Base-by-base conservation (phyloP, 257 asterid genomes). In the Misopates orontium region DNA sequence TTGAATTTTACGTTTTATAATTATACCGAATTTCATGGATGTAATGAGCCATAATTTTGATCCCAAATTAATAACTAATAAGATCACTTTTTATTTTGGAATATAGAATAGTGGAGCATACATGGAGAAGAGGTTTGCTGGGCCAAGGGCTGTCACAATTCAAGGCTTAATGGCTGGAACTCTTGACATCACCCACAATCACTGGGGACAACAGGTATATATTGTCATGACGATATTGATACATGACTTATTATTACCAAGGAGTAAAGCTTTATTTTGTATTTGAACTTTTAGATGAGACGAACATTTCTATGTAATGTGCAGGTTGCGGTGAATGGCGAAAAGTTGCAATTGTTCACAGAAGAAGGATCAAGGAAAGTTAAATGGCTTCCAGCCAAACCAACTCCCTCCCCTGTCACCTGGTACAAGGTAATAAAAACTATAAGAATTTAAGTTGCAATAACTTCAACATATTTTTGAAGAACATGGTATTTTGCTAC, bases 111-210 rank as follows among this genome's bases (percentile, higher is more conserved):
- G 99, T 48, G 99, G 99, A 62, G 99, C 96, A 13, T 88, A 73
- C 73, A 94, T 94, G 99, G 99, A 94, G 75, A 94, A 55, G 84
- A 80, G 99, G 70, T 90, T 80, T 72, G 97, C 97, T 0, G 99
- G 99, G 56, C 96, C 96, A 0, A 68, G 80, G 82, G 88, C 75
- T 10, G 62, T 94, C 51, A 75, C 85, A 10, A 62, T 94, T 41
- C 92, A 86, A 63, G 99, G 99, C 12, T 71, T 90, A 58, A 88
- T 90, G 95, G 62, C 93, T 24, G 99, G 99, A 60, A 94, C 89
- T 42, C 87, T 94, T 32, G 99, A 90, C 67, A 69, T 94, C 70
- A 84, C 93, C n/a, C 14, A 16, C 40, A 90, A 86, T 77, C 31
- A 54, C 23, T 94, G 99, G 99, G 80, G 78, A 32, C 94, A 94